Base-by-base conservation (phyloP, 441 rosid species). In the Rhodomyrtus psidioides region DNA sequence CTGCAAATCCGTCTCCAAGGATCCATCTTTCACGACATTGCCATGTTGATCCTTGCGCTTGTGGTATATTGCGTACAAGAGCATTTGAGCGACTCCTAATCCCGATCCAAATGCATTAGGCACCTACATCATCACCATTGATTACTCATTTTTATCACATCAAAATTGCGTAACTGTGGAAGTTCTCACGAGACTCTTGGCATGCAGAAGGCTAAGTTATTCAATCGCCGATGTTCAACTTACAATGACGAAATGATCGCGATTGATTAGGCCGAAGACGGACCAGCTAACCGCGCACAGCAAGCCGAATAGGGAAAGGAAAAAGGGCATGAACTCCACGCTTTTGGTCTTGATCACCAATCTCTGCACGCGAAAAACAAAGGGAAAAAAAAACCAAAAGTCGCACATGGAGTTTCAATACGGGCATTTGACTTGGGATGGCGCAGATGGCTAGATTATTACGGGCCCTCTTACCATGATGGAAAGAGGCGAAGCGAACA, bases 301-400 rank as follows among this genome's bases (percentile, higher is more conserved):
- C 91, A 97, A 96, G 14, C 93, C 97, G 81, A 94, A 96, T 39
- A 97, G 91, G 46, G 99, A 97, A 87, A 96, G 88, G 90, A 95
- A 96, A 90, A 97, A 97, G 56, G 99, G 99, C 98, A 97, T 96
- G 89, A 58, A 97, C 92, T 97, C 99, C 88, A 97, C 99, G 81
- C 99, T 96, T 91, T 94, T 93, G 2, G 99, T 97, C 86, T 92
- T 94, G 83, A 97, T 88, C 92, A 97, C 99, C 92, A 92, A n/a
- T 83, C 98, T 94, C 99, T 97, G 93, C 85, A 83, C 16, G 79
- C 16, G 53, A 12, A 51, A 55, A 30, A 53, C 44, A 51, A 51
- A 51, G 53, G 1, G 8, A 42, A 70, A 79, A 15, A 46, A 15
- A 10, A 26, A 39, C 21, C 53, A 51, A 39, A 70, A 6, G 2